phyloP scores from a whole-genome alignment of 345 rosid species.

The Eucalyptus leucophloia region DNA sequence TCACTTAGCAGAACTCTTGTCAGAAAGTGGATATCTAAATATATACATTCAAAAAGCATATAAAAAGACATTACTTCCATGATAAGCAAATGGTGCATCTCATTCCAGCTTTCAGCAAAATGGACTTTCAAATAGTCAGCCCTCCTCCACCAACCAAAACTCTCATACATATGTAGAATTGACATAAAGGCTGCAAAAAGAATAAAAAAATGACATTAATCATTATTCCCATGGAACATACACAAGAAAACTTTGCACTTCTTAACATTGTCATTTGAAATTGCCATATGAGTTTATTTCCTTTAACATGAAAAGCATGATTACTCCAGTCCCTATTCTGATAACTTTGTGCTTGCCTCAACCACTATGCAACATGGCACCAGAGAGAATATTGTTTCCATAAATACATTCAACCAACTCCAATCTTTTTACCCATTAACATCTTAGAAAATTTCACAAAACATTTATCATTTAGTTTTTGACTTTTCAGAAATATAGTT shows the following conservation, averaged over 20 bases:
- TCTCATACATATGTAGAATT: constrained; percentile 95
- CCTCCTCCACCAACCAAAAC: constrained; percentile 99
- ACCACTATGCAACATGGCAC: not conserved
- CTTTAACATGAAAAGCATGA: not conserved
- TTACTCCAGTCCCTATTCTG: not conserved
- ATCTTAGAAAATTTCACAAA: too few relatives aligned
- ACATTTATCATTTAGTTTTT: too few relatives aligned
- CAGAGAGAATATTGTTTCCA: too few relatives aligned
- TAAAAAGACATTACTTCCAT: constrained; percentile 69
- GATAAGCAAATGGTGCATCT: constrained; percentile 98
- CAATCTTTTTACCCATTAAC: too few relatives aligned
- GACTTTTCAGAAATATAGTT: not conserved
- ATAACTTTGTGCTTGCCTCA: not conserved
- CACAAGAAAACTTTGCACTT: not conserved
- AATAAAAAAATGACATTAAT: not conserved
- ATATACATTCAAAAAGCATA: not conserved
- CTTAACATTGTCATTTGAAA: not conserved
- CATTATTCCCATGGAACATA: not conserved
- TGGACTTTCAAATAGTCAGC: constrained; percentile 95
- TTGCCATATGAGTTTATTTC: not conserved
- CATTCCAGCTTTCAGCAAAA: constrained; percentile 99
- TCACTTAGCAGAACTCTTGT: too few relatives aligned
- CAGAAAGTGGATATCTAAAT: not conserved
- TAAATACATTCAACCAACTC: too few relatives aligned
- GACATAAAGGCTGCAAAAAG: constrained; percentile 73